Percentiles rank a stretch among this genome's conserved stretches.
These are phyloP conservation scores for Panaeolus cyanescens DNA, from an alignment of 768 basidiomycete species.

Conservation along the genomic window DNA sequence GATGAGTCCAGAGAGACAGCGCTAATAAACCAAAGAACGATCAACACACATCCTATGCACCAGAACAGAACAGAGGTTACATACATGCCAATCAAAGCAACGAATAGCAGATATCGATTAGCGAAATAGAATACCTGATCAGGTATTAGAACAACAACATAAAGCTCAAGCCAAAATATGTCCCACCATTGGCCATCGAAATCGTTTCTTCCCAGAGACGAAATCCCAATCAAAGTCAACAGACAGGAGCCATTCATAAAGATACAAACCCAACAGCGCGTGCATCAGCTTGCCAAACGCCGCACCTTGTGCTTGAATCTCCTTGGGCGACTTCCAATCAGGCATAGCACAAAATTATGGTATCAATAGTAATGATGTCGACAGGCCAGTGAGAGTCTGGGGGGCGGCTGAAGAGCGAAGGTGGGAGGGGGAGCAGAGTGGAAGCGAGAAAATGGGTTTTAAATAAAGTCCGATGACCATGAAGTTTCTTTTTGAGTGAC, in stretches of 20 bases:
- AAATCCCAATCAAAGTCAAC: constrained; percentile 66
- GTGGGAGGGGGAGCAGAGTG: background rate
- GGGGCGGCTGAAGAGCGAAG: background rate
- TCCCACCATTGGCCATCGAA: constrained; percentile 70
- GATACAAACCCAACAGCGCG: constrained; percentile 49
- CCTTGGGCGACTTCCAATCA: constrained; percentile 54
- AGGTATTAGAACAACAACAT: background rate
- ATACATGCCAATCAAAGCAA: constrained; percentile 70
- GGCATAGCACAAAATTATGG: constrained; percentile 35
- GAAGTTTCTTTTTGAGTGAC: background rate
- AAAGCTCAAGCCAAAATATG: background rate
- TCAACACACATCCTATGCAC: constrained; percentile 10
- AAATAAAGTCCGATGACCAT: constrained; percentile 1
- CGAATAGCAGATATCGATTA: constrained; percentile 64
- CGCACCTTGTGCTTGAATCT: constrained; percentile 46
- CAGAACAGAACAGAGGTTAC: constrained; percentile 23
- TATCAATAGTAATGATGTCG: background rate
- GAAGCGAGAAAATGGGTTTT: background rate
- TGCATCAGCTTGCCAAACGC: constrained; percentile 58
- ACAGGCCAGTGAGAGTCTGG: background rate
- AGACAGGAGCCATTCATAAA: constrained; percentile 67
- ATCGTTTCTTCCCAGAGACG: constrained; percentile 54
- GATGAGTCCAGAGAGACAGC: constrained; percentile 52
- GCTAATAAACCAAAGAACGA: constrained; percentile 31
- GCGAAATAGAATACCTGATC: constrained; percentile 66